A percentile compares a stretch with the other conserved stretches of the same genome.
These are phyloP conservation scores for Fraxinus sp. DNA, from an alignment of 305 asterid species.

Conservation along the genomic window DNA sequence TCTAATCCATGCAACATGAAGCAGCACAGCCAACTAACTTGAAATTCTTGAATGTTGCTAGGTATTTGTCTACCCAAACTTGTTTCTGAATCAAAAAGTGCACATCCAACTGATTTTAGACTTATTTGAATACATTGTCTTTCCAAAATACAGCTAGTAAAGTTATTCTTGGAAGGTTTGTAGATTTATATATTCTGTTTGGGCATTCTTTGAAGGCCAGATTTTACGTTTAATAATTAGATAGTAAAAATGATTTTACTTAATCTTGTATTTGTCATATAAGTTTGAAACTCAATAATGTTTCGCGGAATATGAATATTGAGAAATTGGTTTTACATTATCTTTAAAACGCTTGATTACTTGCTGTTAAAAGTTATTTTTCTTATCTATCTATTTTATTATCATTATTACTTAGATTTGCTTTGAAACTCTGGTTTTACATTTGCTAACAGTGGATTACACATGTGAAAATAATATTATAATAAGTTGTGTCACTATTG, in stretches of 20 bases:
- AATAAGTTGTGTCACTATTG: background rate
- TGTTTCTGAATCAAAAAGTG: background rate
- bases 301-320: background rate
- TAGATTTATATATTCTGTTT: background rate
- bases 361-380: background rate
- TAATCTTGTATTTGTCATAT: background rate
- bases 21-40: background rate
- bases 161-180: background rate
- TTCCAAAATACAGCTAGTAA: background rate
- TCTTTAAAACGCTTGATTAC: background rate
- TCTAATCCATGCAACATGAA: background rate
- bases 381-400: background rate
- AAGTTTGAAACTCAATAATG: background rate
- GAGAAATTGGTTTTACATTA: background rate
- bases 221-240: background rate
- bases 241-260: background rate
- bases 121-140: background rate
- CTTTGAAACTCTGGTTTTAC: background rate
- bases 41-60: background rate
- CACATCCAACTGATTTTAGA: background rate
- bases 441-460: background rate
- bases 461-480: background rate
- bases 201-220: background rate
- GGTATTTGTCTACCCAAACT: background rate
- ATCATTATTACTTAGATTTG: background rate